Evolutionary conservation across 768 basidiomycete genomes (phyloP).

Genomic region (Pseudohyphozyma bogoriensis): DNA sequence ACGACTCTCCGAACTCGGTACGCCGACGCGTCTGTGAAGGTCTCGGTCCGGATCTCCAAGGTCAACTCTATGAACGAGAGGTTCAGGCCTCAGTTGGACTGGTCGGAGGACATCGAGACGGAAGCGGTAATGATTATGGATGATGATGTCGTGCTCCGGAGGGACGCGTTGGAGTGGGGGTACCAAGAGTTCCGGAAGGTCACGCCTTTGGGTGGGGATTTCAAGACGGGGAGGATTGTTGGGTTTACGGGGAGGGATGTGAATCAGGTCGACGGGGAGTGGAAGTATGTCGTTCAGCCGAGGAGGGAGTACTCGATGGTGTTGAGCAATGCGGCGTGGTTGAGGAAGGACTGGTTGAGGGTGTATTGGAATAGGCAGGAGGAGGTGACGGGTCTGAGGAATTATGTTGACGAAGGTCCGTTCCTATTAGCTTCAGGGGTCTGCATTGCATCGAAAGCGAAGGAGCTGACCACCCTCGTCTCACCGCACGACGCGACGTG

Average conservation of each 20-base stretch:
- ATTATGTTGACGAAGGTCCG: constrained; percentile 27
- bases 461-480: no score
- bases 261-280: constrained; percentile 1
- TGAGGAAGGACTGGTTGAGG: constrained; percentile 20
- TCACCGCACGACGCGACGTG: no score
- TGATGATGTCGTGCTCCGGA: constrained; percentile 26
- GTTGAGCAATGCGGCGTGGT: constrained; percentile 27
- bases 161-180: constrained; percentile 25
- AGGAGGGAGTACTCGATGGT: constrained; percentile 22
- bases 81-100: constrained; percentile 17
- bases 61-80: constrained; percentile 31
- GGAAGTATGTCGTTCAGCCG: constrained; percentile 16
- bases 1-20: constrained; percentile 9
- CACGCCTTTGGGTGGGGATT: background rate
- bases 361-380: constrained; percentile 20
- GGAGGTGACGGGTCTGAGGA: constrained; percentile 12
- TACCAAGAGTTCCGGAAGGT: constrained; percentile 17
- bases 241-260: constrained; percentile 26
- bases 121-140: constrained; percentile 27
- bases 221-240: constrained; percentile 15
- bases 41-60: constrained; percentile 18
- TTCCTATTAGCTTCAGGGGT: background rate
- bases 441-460: background rate
- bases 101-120: constrained; percentile 18
- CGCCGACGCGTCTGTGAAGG: constrained; percentile 9